These are phyloP conservation scores for Hymenoscyphus albidus DNA, from an alignment of 2,329 filamentous ascomycete genomes.

Conservation along the genomic window DNA sequence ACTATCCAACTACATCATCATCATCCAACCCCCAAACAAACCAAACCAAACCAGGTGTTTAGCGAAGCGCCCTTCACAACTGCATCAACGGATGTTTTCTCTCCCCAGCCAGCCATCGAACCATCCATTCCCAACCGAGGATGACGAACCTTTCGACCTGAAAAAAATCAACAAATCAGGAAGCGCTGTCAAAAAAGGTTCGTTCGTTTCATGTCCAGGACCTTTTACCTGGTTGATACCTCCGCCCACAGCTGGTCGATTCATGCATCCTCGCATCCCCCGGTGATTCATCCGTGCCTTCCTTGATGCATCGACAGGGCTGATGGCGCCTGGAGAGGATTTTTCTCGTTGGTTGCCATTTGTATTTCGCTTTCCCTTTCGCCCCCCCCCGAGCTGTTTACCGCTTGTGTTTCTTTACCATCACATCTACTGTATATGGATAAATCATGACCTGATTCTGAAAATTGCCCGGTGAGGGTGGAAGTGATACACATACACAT, in stretches of 20 bases:
- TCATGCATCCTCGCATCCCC: background rate
- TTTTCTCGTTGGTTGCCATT: background rate
- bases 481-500: background rate
- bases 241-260: background rate
- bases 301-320: slow-evolving; percentile 1
- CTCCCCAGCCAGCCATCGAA: background rate
- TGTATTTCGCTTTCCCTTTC: background rate
- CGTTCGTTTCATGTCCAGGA: background rate
- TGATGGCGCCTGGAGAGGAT: background rate
- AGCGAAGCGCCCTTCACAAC: background rate
- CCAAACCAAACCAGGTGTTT: background rate
- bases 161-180: background rate
- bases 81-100: background rate
- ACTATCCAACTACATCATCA: no score
- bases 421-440: background rate
- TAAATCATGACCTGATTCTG: background rate
- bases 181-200: background rate
- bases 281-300: background rate
- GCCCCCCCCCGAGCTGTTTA: background rate
- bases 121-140: background rate
- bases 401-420: background rate
- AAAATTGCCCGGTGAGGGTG: background rate
- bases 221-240: background rate
- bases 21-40: no score
- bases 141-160: background rate